Conservation (phyloP, 345 rosid genomes). For the Eutrema japonicum region DNA sequence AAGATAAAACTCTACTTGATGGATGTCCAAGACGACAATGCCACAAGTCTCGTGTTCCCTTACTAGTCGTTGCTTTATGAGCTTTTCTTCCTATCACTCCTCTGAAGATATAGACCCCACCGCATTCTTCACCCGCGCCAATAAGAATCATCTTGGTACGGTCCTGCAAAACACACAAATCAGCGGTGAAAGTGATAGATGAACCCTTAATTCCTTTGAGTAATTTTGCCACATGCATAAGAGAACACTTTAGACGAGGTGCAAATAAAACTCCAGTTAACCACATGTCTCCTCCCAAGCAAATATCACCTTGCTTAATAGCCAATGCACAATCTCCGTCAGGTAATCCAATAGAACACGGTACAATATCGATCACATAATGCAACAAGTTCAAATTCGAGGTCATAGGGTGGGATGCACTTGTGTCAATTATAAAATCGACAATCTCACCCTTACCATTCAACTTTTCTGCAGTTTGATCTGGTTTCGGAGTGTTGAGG, state of each 20-base stretch:
- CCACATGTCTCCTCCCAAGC: background rate
- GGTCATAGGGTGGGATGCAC: background rate
- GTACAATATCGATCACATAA: background rate
- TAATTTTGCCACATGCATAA: background rate
- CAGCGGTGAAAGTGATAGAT: background rate
- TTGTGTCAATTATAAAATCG: background rate
- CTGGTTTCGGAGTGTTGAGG: background rate
- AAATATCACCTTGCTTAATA: background rate
- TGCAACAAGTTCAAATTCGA: background rate
- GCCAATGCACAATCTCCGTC: background rate
- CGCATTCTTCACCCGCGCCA: background rate
- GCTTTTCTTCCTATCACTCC: background rate
- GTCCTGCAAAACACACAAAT: slow-evolving; percentile 2
- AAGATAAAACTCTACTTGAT: background rate
- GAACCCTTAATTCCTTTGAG: background rate
- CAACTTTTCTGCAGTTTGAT: background rate
- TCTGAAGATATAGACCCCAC: background rate
- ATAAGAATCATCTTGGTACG: background rate
- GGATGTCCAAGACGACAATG: background rate
- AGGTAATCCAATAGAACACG: slow-evolving; percentile 1
- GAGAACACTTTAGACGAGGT: background rate
- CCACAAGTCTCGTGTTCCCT: background rate
- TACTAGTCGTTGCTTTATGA: background rate
- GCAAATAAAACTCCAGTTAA: background rate
- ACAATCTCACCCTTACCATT: background rate